Percentiles rank a stretch among this genome's conserved stretches.
These are phyloP conservation scores for Tetrahymena malaccensis DNA, from an alignment of 73 alveolate genomes.

Conservation along the genomic window DNA sequence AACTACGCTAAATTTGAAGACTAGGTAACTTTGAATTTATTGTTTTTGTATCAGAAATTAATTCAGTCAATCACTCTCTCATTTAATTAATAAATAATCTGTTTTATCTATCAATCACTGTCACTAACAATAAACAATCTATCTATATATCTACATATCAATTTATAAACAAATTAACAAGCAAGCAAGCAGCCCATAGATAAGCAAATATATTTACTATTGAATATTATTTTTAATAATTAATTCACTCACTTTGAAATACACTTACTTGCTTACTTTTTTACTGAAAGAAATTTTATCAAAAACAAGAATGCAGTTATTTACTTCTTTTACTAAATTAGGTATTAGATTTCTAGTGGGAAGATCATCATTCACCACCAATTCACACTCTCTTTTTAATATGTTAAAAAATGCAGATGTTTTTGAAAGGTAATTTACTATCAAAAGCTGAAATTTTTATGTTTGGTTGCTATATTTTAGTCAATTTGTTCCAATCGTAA, in stretches of 20 bases:
- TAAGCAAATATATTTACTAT: neutral
- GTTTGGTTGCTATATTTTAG: neutral
- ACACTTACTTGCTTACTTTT: neutral
- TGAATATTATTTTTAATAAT: neutral
- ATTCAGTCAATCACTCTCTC: neutral
- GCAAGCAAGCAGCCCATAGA: neutral
- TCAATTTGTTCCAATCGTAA: too few relatives aligned
- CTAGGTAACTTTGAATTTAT: neutral
- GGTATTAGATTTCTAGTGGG: slow-evolving; percentile 65
- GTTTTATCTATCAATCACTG: neutral
- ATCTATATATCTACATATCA: neutral
- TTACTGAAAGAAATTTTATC: neutral
- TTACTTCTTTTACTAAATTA: neutral
- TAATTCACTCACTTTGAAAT: too few relatives aligned
- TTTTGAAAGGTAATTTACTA: neutral
- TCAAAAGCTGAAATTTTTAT: neutral
- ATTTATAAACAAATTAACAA: neutral
- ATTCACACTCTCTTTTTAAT: slow-evolving; percentile 60
- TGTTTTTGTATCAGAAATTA: neutral
- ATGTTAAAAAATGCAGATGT: slow-evolving; percentile 60
- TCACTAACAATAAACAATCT: neutral
- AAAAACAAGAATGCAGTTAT: too few relatives aligned
- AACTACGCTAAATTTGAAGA: slow-evolving; percentile 70
- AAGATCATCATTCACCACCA: slow-evolving; percentile 90
- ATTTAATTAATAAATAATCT: neutral